These are phyloP conservation scores for Candida endomychidarum DNA, from an alignment of 805 yeast species.

Conservation along the genomic window DNA sequence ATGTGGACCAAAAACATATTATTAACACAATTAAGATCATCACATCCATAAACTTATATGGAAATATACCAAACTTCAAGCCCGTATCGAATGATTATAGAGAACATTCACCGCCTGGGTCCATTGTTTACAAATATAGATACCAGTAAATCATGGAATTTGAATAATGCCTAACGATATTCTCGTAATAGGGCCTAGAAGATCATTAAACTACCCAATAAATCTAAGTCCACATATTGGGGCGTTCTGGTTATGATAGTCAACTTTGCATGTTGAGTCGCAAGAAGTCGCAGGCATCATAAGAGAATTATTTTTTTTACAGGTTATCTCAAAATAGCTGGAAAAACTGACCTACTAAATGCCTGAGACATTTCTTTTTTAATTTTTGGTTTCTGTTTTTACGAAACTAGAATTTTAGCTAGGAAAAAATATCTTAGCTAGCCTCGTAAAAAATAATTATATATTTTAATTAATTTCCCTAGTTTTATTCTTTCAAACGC, in stretches of 20 bases:
- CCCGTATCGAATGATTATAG: no score
- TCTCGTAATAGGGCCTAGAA: no score
- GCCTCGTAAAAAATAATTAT: conserved; percentile 7
- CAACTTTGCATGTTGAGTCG: no score
- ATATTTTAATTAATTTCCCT: conserved; percentile 8
- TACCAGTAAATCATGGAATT: no score
- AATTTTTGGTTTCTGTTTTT: conserved; percentile 1
- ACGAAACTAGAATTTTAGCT: conserved; percentile 4
- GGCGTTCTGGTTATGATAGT: conserved; percentile 6
- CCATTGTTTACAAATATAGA: no score
- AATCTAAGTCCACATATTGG: no score
- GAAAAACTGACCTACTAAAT: conserved; percentile 4
- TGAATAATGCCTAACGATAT: no score
- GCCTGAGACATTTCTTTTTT: conserved; percentile 2
- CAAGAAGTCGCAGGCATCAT: conserved; percentile 5
- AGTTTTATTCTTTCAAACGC: conserved; percentile 1
- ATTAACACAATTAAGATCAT: not conserved
- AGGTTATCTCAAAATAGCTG: conserved; percentile 3
- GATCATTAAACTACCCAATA: no score
- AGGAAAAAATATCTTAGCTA: conserved; percentile 2
- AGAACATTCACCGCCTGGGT: no score
- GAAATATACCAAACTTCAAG: no score
- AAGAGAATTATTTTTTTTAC: conserved; percentile 1
- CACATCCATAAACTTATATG: no score
- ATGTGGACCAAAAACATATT: no score